Conservation (phyloP, 441 rosid species). For the Syzygium syzygioides region DNA sequence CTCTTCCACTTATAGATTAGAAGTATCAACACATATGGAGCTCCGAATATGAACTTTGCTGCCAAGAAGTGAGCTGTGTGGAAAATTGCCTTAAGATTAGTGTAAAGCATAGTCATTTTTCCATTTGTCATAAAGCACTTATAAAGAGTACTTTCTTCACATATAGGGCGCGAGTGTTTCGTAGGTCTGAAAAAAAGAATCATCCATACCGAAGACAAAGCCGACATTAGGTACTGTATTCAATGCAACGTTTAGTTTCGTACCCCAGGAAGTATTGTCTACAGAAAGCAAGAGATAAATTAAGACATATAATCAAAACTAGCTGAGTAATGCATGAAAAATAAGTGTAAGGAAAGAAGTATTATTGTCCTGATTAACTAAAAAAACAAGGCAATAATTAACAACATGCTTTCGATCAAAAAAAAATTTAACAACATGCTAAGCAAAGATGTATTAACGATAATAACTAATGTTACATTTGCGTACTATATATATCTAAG, state of each 20-base stretch:
- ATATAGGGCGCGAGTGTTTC: neutral
- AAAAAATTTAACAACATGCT: neutral
- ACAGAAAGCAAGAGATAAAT: neutral
- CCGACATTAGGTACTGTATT: fast-evolving
- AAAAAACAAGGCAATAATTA: neutral
- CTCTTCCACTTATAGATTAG: neutral
- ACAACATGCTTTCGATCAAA: no score
- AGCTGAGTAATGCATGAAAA: neutral
- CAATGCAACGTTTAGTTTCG: neutral
- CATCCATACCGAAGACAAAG: neutral
- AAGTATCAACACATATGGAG: neutral
- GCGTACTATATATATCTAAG: neutral
- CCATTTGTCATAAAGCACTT: neutral
- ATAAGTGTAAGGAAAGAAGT: neutral
- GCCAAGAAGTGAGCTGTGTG: neutral
- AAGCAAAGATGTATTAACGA: neutral
- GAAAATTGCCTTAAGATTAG: neutral
- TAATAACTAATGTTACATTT: neutral
- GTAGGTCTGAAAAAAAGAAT: no score
- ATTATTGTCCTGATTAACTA: neutral
- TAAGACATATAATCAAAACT: neutral
- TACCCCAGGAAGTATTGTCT: fast-evolving
- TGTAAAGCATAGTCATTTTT: neutral
- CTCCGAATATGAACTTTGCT: neutral
- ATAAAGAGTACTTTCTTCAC: neutral